These are phyloP conservation scores for Phytophthora foliorum DNA, from an alignment of 352 stramenopile genomes.

Conservation along the genomic window DNA sequence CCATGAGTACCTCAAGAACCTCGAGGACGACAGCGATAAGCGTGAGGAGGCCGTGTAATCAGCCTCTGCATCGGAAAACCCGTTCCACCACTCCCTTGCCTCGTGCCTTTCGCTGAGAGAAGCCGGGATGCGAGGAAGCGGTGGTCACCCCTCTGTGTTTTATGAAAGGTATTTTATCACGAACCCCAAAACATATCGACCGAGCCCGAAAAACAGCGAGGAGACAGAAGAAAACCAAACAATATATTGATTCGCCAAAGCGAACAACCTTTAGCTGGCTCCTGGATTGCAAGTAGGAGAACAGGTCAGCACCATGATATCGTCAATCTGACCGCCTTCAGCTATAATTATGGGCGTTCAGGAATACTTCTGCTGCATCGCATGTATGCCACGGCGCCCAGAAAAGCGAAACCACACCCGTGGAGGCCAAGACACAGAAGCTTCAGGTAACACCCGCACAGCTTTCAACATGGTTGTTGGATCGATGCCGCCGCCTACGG, in stretches of 20 bases:
- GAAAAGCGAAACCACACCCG: conserved; percentile 24
- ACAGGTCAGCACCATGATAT: too few species aligned
- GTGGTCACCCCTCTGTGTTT: conserved; percentile 30
- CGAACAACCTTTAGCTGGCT: conserved; percentile 17
- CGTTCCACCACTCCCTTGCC: conserved; percentile 8
- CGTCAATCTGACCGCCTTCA: too few species aligned
- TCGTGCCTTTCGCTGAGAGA: conserved; percentile 13
- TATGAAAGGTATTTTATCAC: conserved; percentile 50
- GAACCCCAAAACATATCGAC: conserved; percentile 27
- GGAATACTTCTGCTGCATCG: conserved; percentile 30
- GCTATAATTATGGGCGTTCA: conserved; percentile 26
- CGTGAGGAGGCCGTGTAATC: conserved; percentile 65
- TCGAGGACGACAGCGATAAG: conserved; percentile 71
- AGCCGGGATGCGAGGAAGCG: conserved; percentile 12
- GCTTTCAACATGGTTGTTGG: conserved; percentile 33
- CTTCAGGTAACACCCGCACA: background rate
- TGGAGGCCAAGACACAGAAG: conserved; percentile 4
- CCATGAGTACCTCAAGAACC: conserved; percentile 78
- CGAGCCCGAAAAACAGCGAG: conserved; percentile 23
- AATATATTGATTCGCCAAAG: conserved; percentile 38
- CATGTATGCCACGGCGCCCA: conserved; percentile 4
- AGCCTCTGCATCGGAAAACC: background rate
- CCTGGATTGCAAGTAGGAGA: background rate
- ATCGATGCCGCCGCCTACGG: conserved; percentile 35
- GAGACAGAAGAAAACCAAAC: conserved; percentile 31